phyloP scores from a whole-genome alignment of 2,329 filamentous ascomycete genomes.

The Aspergillus brunneoviolaceus region DNA sequence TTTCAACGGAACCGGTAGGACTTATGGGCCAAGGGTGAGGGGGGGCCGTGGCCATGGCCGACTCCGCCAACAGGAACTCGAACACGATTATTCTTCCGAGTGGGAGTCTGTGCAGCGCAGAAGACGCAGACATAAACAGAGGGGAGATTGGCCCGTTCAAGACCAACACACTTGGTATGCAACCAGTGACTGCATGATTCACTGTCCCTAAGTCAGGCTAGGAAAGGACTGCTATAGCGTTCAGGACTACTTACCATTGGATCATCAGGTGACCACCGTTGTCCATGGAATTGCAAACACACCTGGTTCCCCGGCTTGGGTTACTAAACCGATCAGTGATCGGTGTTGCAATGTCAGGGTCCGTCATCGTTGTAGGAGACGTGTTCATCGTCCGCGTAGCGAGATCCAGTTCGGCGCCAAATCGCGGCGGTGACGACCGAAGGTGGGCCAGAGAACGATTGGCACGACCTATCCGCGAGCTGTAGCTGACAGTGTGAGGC shows the following conservation, averaged over 20 bases:
- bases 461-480: conserved; percentile 28
- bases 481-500: conserved; percentile 31
- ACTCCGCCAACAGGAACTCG: conserved; percentile 33
- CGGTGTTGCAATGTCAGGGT: conserved; percentile 53
- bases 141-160: conserved; percentile 49
- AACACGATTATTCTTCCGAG: conserved; percentile 38
- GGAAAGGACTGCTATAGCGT: conserved; percentile 4
- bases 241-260: conserved; percentile 50
- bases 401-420: conserved; percentile 38
- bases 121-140: conserved; percentile 54
- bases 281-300: conserved; percentile 56
- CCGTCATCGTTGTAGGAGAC: conserved; percentile 53
- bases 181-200: conserved; percentile 64
- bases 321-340: conserved; percentile 54
- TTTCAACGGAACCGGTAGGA: conserved; percentile 38
- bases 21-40: conserved; percentile 45
- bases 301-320: conserved; percentile 55
- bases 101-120: conserved; percentile 46
- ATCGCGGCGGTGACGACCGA: conserved; percentile 46
- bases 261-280: conserved; percentile 59
- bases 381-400: conserved; percentile 41
- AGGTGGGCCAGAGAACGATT: conserved; percentile 38
- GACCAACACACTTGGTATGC: conserved; percentile 59
- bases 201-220: conserved; percentile 32
- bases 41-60: conserved; percentile 35